Evolutionary conservation across 768 basidiomycete species (phyloP).

Genomic region (Gelatoporia subvermispora): DNA sequence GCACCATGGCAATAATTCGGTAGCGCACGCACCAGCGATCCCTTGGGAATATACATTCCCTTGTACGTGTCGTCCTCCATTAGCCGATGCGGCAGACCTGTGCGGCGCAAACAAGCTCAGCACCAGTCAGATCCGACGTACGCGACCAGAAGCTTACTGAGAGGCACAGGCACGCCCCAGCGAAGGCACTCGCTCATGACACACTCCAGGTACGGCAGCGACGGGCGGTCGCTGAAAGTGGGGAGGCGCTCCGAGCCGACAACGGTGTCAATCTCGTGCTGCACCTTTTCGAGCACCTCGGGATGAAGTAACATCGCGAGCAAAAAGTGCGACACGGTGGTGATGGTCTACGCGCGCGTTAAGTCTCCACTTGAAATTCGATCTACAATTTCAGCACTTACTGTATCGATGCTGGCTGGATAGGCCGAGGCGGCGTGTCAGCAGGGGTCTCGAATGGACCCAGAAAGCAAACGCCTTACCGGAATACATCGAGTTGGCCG

Average conservation of each 20-base stretch:
- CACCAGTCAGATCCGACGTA: neutral
- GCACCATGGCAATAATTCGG: neutral
- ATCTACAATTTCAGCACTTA: slow-evolving; percentile 27
- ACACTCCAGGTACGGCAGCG: slow-evolving; percentile 56
- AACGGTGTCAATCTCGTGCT: slow-evolving; percentile 60
- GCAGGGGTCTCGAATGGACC: too few relatives aligned
- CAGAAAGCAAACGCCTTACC: slow-evolving; percentile 21
- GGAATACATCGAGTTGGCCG: slow-evolving; percentile 79
- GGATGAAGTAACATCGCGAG: slow-evolving; percentile 65
- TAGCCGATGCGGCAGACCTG: slow-evolving; percentile 60
- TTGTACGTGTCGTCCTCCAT: slow-evolving; percentile 64
- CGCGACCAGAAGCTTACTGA: slow-evolving; percentile 35
- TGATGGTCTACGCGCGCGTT: slow-evolving; percentile 39
- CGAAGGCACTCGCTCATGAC: slow-evolving; percentile 51
- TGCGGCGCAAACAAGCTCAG: neutral
- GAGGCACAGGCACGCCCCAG: slow-evolving; percentile 54
- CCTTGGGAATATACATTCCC: slow-evolving; percentile 56
- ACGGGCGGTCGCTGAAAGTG: slow-evolving; percentile 47
- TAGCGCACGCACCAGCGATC: slow-evolving; percentile 42
- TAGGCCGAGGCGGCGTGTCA: neutral
- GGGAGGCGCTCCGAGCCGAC: slow-evolving; percentile 56
- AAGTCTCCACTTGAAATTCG: neutral
- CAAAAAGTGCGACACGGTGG: slow-evolving; percentile 54
- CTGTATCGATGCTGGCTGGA: slow-evolving; percentile 57
- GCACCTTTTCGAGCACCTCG: slow-evolving; percentile 50